Conservation (phyloP, 208 protist species). For the Tritrichomonas musculus region DNA sequence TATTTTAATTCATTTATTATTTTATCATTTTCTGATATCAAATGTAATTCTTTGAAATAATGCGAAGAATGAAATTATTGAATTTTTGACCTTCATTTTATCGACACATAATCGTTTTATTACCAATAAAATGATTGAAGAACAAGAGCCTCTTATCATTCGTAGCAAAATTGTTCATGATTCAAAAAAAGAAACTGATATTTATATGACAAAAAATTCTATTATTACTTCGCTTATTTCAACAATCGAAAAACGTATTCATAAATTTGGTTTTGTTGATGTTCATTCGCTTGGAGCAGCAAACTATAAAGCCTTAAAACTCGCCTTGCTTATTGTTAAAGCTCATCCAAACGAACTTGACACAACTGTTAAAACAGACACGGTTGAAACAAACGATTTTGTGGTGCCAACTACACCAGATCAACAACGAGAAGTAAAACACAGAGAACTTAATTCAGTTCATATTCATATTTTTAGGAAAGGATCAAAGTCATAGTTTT, state of each 20-base stretch:
- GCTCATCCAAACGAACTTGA: background rate
- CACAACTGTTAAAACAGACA: background rate
- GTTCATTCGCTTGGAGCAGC: background rate
- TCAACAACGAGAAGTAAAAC: background rate
- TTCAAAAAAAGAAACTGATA: background rate
- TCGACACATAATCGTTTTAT: no score
- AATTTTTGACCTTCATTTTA: no score
- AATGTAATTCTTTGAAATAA: no score
- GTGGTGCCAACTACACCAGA: background rate
- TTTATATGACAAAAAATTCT: background rate
- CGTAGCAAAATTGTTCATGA: background rate
- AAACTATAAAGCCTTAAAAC: background rate
- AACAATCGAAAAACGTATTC: background rate
- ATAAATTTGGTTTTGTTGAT: background rate
- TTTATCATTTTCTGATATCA: no score
- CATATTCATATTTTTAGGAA: background rate
- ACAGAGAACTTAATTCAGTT: background rate
- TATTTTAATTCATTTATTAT: no score
- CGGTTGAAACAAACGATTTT: background rate
- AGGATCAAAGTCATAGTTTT: no score
- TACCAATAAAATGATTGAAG: no score
- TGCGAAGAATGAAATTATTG: no score
- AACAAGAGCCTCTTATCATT: background rate
- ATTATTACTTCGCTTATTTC: background rate
- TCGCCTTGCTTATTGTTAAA: background rate